These are phyloP conservation scores for Fusarium verticillioides DNA, from an alignment of 2,329 filamentous ascomycete genomes.

Conservation along the genomic window DNA sequence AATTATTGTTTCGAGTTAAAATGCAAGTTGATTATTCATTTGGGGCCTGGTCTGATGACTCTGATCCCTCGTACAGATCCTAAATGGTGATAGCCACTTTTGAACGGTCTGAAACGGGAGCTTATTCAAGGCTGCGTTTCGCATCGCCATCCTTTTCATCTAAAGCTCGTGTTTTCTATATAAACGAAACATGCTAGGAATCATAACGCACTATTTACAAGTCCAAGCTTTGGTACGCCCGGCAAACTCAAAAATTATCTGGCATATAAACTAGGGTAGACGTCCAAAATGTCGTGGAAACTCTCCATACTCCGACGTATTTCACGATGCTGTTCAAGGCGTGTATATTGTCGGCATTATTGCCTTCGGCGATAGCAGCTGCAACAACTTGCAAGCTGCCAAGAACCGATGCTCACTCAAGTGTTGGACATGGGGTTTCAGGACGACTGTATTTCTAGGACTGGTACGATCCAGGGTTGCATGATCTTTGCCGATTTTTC, in stretches of 20 bases:
- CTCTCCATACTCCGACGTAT: not conserved
- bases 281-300: not conserved
- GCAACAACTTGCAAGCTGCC: not conserved
- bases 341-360: not conserved
- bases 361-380: not conserved
- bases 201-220: not conserved
- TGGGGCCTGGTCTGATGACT: not conserved
- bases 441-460: conserved; percentile 47
- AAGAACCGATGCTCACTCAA: not conserved
- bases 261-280: not conserved
- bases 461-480: conserved; percentile 45
- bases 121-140: not conserved
- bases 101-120: not conserved
- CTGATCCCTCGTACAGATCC: not conserved
- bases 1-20: too few relatives aligned
- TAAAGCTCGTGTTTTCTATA: not conserved
- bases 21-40: too few relatives aligned
- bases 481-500: conserved; percentile 54
- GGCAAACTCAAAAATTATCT: not conserved
- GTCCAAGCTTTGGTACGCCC: not conserved
- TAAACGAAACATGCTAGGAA: not conserved
- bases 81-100: too few relatives aligned
- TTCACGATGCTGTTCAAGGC: not conserved
- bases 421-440: not conserved
- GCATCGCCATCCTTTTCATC: not conserved